Conservation (phyloP, 441 rosid species). For the Eutrema salsugineum region DNA sequence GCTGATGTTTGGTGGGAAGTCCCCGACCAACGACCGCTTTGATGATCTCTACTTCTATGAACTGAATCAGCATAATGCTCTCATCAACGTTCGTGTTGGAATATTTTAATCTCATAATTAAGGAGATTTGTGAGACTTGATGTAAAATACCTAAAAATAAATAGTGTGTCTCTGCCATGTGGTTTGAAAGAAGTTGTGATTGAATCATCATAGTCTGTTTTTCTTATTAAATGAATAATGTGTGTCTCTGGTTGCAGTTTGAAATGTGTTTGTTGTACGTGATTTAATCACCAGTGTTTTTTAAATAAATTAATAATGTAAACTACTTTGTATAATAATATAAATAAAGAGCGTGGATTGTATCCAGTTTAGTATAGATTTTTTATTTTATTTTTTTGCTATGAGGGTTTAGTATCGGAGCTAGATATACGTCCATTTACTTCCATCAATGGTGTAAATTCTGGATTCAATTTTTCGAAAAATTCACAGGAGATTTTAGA, state of each 20-base stretch:
- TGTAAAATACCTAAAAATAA: background rate
- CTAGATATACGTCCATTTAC: background rate
- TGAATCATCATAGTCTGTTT: background rate
- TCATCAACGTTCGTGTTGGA: background rate
- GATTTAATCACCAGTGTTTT: background rate
- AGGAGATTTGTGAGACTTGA: background rate
- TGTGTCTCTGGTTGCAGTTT: background rate
- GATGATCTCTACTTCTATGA: constrained; percentile 56
- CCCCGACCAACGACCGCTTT: constrained; percentile 61
- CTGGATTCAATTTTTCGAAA: background rate
- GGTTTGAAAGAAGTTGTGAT: background rate
- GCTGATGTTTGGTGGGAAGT: constrained; percentile 66
- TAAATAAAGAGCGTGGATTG: background rate
- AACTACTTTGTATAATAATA: no score
- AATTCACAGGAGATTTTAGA: background rate
- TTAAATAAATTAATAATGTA: no score
- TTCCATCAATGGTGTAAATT: background rate
- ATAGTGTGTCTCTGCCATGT: background rate
- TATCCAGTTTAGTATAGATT: background rate
- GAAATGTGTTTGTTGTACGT: background rate
- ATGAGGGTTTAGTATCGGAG: no score
- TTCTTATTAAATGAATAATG: background rate
- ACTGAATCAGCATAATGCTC: constrained; percentile 37
- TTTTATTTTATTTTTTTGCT: no score
- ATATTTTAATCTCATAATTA: background rate